phyloP scores from a whole-genome alignment of 2,329 filamentous ascomycete genomes.

The Diplodia sapinea region DNA sequence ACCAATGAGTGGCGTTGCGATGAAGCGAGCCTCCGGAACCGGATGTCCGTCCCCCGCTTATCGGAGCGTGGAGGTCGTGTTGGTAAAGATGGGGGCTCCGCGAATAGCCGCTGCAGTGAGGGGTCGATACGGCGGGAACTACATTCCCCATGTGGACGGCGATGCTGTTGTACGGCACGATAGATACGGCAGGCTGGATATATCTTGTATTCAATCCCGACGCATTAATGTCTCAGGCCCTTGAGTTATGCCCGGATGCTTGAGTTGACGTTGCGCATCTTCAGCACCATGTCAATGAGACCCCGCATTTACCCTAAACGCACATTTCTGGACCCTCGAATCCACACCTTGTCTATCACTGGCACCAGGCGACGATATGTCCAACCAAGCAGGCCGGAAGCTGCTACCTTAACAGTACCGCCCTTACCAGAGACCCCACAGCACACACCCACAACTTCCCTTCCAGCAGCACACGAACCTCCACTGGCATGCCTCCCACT shows the following conservation, averaged over 20 bases:
- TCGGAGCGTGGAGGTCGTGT: slow-evolving; percentile 11
- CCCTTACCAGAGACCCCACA: slow-evolving; percentile 15
- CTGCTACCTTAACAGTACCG: slow-evolving; percentile 16
- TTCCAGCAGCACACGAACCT: slow-evolving; percentile 5
- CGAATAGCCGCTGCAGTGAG: slow-evolving; percentile 27
- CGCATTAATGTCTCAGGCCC: neutral
- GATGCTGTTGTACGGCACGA: neutral
- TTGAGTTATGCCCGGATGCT: neutral
- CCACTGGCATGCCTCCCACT: slow-evolving; percentile 22
- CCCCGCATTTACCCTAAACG: slow-evolving; percentile 10
- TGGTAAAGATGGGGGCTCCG: slow-evolving; percentile 25
- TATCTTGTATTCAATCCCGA: neutral
- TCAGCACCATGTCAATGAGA: neutral
- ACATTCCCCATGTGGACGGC: neutral
- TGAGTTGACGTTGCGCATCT: neutral
- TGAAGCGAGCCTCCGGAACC: neutral
- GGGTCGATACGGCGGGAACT: slow-evolving; percentile 20
- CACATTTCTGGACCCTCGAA: neutral
- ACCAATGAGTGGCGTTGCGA: neutral
- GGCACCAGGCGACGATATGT: slow-evolving; percentile 5
- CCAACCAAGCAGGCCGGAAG: slow-evolving; percentile 20
- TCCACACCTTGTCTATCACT: neutral
- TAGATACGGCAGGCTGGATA: neutral
- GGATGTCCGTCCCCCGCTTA: slow-evolving; percentile 6
- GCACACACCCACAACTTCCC: neutral